Evolutionary conservation across 2,329 filamentous ascomycete species (phyloP).

Genomic region (Gaeumannomyces tritici): DNA sequence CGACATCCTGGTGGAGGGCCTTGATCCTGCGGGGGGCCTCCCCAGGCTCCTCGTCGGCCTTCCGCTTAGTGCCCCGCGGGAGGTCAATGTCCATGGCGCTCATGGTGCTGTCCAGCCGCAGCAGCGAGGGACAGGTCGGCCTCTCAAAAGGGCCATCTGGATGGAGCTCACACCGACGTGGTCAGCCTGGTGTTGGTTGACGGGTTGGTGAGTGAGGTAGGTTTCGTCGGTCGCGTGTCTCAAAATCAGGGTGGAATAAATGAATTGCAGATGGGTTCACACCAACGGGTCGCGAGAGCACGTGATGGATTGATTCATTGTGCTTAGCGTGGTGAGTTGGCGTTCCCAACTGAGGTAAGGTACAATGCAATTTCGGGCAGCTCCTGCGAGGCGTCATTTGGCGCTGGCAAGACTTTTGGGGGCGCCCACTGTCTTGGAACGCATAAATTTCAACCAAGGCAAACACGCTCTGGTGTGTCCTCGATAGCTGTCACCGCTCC

Average conservation of each 20-base stretch:
- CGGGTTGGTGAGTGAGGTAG: too few species aligned
- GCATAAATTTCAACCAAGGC: too few species aligned
- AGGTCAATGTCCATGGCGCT: conserved; percentile 23
- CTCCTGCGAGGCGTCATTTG: too few species aligned
- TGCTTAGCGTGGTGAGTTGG: too few species aligned
- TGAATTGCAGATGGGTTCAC: neutral
- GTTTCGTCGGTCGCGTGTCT: neutral
- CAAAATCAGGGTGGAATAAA: neutral
- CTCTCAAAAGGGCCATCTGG: neutral
- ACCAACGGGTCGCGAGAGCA: neutral
- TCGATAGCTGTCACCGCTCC: too few species aligned
- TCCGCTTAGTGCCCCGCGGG: conserved; percentile 22
- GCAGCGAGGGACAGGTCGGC: neutral
- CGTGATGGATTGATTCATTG: neutral
- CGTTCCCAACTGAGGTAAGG: too few species aligned
- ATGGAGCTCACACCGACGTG: neutral
- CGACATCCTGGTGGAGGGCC: conserved; percentile 80
- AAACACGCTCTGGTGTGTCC: too few species aligned
- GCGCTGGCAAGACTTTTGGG: too few species aligned
- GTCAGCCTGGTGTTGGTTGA: neutral
- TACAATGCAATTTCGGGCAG: too few species aligned
- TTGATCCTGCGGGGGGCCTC: conserved; percentile 7
- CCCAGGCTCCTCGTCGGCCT: conserved; percentile 6
- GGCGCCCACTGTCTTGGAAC: too few species aligned
- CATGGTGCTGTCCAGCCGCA: neutral